A percentile compares a stretch with the other conserved stretches of the same genome.
Conservation (phyloP, 805 yeast species). For the Ogataea paraovalis region DNA sequence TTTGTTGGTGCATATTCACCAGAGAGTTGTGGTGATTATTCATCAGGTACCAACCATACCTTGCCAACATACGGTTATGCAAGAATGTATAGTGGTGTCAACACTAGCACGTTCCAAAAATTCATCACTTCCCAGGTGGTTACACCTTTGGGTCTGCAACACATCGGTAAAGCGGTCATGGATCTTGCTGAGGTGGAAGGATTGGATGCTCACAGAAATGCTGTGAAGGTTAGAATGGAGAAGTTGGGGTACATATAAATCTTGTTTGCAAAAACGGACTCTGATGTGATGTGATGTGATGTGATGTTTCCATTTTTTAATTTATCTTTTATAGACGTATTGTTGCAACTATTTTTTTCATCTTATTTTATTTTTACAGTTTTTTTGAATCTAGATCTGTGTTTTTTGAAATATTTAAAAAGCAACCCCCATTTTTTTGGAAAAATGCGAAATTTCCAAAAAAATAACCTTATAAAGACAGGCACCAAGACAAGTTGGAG, state of each 20-base stretch:
- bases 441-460: too few relatives aligned
- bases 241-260: conserved; percentile 50
- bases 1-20: conserved; percentile 97
- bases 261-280: neutral
- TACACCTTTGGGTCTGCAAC: conserved; percentile 75
- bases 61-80: conserved; percentile 98
- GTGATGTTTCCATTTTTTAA: too few relatives aligned
- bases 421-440: too few relatives aligned
- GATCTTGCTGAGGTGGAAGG: conserved; percentile 95
- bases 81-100: conserved; percentile 94
- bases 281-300: too few relatives aligned
- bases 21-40: conserved; percentile 97
- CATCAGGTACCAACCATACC: conserved; percentile 97
- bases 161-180: conserved; percentile 96
- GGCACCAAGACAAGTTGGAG: too few relatives aligned
- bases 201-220: conserved; percentile 93
- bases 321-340: too few relatives aligned
- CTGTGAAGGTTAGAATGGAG: conserved; percentile 91
- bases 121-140: conserved; percentile 93
- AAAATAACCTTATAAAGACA: too few relatives aligned
- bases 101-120: conserved; percentile 93
- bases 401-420: too few relatives aligned
- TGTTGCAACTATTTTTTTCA: too few relatives aligned
- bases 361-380: too few relatives aligned
- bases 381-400: too few relatives aligned